Percentiles rank a stretch among this genome's conserved stretches.
phyloP scores from a whole-genome alignment of 139 green algal genomes.

The Tetraselmis chui region DNA sequence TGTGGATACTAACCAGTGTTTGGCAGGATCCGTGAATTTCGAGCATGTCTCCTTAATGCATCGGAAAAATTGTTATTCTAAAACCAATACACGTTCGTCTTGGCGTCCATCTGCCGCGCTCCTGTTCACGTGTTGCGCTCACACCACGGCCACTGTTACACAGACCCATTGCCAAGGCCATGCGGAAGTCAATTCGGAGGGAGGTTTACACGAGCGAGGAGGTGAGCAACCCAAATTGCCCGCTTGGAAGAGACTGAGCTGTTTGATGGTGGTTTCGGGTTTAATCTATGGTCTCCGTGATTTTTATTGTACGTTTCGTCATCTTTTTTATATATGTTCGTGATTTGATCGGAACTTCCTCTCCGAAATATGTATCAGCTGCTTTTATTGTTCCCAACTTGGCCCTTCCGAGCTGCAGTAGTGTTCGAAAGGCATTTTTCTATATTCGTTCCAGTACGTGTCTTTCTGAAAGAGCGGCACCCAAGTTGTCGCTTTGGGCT shows the following conservation, averaged over 20 bases:
- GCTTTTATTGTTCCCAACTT: no score
- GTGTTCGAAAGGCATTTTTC: no score
- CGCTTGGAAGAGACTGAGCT: not conserved
- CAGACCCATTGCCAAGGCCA: not conserved
- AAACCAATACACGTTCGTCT: not conserved
- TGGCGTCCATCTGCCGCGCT: not conserved
- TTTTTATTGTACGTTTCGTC: no score
- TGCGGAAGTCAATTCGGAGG: not conserved
- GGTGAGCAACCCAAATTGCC: not conserved
- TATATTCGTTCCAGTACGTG: no score
- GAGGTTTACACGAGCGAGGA: not conserved
- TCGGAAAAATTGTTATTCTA: not conserved
- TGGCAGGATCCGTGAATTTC: not conserved
- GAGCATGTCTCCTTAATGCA: not conserved
- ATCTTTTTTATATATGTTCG: no score
- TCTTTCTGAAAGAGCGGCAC: not conserved
- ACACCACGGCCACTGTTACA: not conserved
- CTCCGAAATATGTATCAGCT: no score
- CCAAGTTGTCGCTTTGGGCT: no score
- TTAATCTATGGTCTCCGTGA: no score
- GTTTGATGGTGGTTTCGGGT: no score
- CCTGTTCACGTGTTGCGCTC: not conserved
- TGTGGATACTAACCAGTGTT: not conserved
- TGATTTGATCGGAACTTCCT: not conserved
- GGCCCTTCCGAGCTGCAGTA: no score